Conservation (phyloP, 306 rosid genomes). For the Senna siamea region DNA sequence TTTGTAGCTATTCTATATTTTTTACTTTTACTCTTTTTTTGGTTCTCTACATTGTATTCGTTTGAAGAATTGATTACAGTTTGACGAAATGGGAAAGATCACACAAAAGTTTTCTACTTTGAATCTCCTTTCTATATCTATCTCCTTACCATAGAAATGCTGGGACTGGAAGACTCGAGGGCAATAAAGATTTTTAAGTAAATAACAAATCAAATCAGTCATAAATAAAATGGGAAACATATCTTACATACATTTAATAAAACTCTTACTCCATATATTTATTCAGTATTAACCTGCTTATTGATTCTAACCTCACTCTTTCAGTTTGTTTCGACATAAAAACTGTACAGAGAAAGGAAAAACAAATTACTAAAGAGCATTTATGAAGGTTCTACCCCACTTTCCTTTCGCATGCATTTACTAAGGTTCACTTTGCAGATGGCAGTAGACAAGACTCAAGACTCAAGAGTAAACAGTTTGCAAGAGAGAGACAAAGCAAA, state of each 20-base stretch:
- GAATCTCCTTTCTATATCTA: not conserved
- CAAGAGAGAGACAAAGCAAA: not conserved
- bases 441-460: not conserved
- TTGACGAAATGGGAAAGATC: constrained; percentile 39
- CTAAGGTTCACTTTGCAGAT: not conserved
- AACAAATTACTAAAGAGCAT: no score
- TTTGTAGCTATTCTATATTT: constrained; percentile 41
- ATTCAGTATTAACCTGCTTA: no score
- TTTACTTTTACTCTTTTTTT: not conserved
- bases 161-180: no score
- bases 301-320: no score
- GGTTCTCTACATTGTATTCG: constrained; percentile 47
- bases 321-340: no score
- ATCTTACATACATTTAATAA: no score
- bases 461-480: not conserved
- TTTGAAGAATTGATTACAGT: constrained; percentile 46
- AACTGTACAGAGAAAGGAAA: no score
- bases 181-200: no score
- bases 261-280: no score
- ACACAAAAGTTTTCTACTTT: constrained; percentile 24
- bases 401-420: not conserved
- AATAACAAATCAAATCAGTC: no score
- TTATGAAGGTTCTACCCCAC: not conserved
- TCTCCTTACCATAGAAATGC: no score
- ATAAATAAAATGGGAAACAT: no score